Base-by-base conservation (phyloP, 495 filamentous ascomycete species). In the Monascus purpureus region DNA sequence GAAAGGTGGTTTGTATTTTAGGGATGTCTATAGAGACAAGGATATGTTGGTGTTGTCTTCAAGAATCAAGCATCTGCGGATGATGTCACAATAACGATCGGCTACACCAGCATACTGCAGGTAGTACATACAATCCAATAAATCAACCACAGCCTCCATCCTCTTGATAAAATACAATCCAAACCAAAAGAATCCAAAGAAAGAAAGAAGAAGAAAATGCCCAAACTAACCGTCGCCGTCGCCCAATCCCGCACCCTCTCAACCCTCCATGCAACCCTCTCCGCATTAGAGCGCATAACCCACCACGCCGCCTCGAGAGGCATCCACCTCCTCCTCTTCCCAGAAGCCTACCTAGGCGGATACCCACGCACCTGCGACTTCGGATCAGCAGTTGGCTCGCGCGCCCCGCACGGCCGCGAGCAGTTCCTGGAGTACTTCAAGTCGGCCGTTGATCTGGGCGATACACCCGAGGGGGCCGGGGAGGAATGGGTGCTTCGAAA, bases 311-410 rank as follows among this genome's bases (percentile, higher is more conserved):
- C 53, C 11, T 33, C 41, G 3, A 46, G 58, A n/a, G 65, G 68
- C 17, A 68, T 81, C 16, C 68, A 88, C 46, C 67, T 96, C 31
- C 57, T 96, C 12, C 72, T 95, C 25, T 90, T 94, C 42, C 88
- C 88, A 0, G 88, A 96, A 60, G 88, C 88, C 16, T 95, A 83
- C 50, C 67, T 96, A 0, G 88, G 88, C 13, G 88, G 88, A 6
- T 96, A 96, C 45, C 88, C 88, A 9, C 77, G 88, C 14, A 80
- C 79, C n/a, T 76, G 73, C 36, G 59, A 60, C 28, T 94, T 94
- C 42, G 86, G 84, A 8, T 68, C 72, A 17, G 63, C 70, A 0
- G 68, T 94, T 7, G 88, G 88, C 0, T 58, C 61, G 2, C 75
- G 88, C 4, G 63, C 66, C 1, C 55, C 65, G 8, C 63, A 61